phyloP scores from a whole-genome alignment of 75 land plant species.

The Pinus tabuliformis region DNA sequence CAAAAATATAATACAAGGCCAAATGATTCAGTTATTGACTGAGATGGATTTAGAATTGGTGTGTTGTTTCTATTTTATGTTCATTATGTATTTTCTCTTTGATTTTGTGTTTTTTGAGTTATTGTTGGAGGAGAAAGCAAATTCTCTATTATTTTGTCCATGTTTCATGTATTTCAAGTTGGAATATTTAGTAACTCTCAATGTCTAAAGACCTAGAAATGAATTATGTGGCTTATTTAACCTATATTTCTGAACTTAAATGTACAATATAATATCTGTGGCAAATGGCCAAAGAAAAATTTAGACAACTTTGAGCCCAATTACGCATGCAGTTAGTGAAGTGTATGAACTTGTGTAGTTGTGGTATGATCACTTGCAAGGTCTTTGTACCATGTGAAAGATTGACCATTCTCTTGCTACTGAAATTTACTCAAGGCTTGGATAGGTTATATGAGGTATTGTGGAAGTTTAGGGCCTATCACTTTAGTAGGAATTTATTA shows the following conservation, averaged over 20 bases:
- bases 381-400: no score
- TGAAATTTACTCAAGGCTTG: no score
- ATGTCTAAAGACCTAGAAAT: not conserved
- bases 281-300: not conserved
- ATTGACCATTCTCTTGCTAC: no score
- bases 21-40: constrained; percentile 85
- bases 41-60: constrained; percentile 90
- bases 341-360: no score
- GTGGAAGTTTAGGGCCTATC: no score
- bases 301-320: not conserved
- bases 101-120: not conserved
- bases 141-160: not conserved
- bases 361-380: no score
- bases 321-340: no score
- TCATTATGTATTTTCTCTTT: not conserved
- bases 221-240: not conserved
- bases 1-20: constrained; percentile 47
- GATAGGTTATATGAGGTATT: no score
- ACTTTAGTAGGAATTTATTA: no score
- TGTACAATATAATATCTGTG: not conserved
- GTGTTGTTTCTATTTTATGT: constrained; percentile 9
- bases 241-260: not conserved
- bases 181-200: not conserved
- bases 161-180: not conserved
- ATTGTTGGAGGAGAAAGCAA: not conserved